Conservation (phyloP, 2,329 filamentous ascomycete genomes). For the Coniella vitis region DNA sequence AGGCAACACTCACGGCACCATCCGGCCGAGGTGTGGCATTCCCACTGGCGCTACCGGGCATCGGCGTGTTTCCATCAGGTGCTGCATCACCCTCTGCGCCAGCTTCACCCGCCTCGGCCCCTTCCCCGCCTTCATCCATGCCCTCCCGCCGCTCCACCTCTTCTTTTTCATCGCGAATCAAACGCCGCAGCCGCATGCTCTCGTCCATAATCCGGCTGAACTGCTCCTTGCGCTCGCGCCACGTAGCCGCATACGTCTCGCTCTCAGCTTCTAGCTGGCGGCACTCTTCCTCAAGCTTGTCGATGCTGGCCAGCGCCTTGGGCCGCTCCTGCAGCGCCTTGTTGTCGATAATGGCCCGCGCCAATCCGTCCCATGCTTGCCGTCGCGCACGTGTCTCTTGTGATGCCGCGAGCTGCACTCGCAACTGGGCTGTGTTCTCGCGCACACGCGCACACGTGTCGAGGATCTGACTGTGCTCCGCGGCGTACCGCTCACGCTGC, state of each 20-base stretch:
- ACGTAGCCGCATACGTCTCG: slow-evolving; percentile 71
- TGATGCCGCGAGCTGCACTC: slow-evolving; percentile 69
- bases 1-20: slow-evolving; percentile 30
- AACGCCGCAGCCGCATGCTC: slow-evolving; percentile 73
- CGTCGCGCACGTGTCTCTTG: slow-evolving; percentile 69
- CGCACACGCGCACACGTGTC: slow-evolving; percentile 71
- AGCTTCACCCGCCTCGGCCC: slow-evolving; percentile 36
- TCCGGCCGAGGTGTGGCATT: slow-evolving; percentile 45
- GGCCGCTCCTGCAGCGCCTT: slow-evolving; percentile 73
- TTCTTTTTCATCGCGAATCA: slow-evolving; percentile 93
- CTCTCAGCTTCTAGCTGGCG: slow-evolving; percentile 80
- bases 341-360: slow-evolving; percentile 80
- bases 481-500: slow-evolving; percentile 77
- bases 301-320: slow-evolving; percentile 70
- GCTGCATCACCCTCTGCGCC: slow-evolving; percentile 36
- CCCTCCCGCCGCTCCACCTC: slow-evolving; percentile 84
- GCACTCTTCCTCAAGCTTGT: slow-evolving; percentile 83
- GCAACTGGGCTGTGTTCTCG: slow-evolving; percentile 65
- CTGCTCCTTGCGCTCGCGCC: slow-evolving; percentile 77
- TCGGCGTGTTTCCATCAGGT: slow-evolving; percentile 42
- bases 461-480: slow-evolving; percentile 72
- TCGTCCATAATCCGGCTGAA: slow-evolving; percentile 87
- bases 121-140: slow-evolving; percentile 59
- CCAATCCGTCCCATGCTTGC: slow-evolving; percentile 80
- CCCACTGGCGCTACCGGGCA: slow-evolving; percentile 41